These are phyloP conservation scores for Lactuca sativa DNA, from an alignment of 129 eudicot genomes.

Conservation along the genomic window DNA sequence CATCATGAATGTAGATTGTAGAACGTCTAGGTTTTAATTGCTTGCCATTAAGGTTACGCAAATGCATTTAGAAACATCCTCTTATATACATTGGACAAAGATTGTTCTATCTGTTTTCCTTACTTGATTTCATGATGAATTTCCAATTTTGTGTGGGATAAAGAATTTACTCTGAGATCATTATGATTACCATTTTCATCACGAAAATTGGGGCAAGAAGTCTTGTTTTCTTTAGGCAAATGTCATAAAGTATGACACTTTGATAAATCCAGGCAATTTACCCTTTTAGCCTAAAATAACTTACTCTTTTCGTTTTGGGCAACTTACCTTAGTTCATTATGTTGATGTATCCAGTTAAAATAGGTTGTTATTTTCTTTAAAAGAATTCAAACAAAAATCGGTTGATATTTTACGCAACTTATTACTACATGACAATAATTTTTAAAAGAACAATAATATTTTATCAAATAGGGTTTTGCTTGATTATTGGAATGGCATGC, in stretches of 20 bases:
- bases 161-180: background rate
- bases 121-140: background rate
- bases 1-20: slow-evolving; percentile 5
- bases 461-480: no score
- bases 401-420: no score
- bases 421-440: no score
- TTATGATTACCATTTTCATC: background rate
- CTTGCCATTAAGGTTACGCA: background rate
- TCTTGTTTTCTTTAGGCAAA: background rate
- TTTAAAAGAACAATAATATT: no score
- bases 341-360: no score
- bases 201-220: background rate
- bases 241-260: background rate
- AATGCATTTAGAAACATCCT: background rate
- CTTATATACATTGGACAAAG: background rate
- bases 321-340: background rate
- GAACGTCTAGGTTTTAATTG: background rate
- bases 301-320: background rate
- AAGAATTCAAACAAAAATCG: no score
- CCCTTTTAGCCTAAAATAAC: background rate
- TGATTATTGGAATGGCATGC: no score
- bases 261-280: no score
- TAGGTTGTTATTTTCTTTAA: no score
- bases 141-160: background rate
- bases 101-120: background rate